Base-by-base conservation (phyloP, 78 protist species). In the Chrysochromulina parva region DNA sequence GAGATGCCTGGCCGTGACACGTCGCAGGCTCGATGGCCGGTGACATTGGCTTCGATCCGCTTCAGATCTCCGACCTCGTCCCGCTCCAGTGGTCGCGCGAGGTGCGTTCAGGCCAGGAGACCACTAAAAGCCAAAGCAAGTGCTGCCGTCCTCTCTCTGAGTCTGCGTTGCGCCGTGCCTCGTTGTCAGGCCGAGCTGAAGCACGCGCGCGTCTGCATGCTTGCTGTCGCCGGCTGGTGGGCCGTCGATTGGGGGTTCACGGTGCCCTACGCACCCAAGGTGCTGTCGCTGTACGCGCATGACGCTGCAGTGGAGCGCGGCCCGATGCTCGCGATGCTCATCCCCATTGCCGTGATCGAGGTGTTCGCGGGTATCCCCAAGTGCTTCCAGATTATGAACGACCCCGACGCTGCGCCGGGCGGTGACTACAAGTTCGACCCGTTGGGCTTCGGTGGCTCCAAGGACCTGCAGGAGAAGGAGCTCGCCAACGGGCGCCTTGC, bases 181-280 rank as follows among this genome's bases (percentile, higher is more conserved):
- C 38, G 38, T 38, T 38, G 62, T 58, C 62, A 69, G 78, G 86
- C 86, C 10, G 86, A 78, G 86, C 86, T 78, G 62, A 78, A 78
- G 86, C 86, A 78, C 86, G 58, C n/a, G 14, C 86, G 86, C 53
- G 22, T 78, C 20, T 19, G 48, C 86, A 78, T 78, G 86, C 86
- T 78, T 17, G 86, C 86, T 1, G 28, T 53, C n/a, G 14, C 24
- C 50, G 86, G 86, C 86, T 78, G 60, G 57, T 14, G 50, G 22
- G 62, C 86, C 3, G 86, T 78, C 62, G 86, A 78, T 62, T 14
- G 50, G 13, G 86, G 86, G 47, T 20, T 78, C 62, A 16, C 28
- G 3, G 59, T 53, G 28, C 86, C 82, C 19, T 4, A 48, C n/a
- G 82, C 82, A 3, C 69, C 69, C 22, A 16, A 4, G 52, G 57